Evolutionary conservation across 179 eudicot genomes (phyloP), one percentile per base, ranked within the genome.

Genomic region (Spinacia oleracea): DNA sequence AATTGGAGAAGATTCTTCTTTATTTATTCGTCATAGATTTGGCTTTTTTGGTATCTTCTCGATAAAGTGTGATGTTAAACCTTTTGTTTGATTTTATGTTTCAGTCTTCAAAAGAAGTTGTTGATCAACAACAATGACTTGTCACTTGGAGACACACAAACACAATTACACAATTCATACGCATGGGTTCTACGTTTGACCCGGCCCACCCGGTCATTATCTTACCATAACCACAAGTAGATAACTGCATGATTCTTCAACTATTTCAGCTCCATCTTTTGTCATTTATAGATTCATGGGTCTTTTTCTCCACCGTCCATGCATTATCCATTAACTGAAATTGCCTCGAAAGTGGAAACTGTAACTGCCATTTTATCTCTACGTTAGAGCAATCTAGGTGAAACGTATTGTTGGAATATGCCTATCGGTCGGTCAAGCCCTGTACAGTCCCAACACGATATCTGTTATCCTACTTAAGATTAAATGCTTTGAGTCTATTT

Each of bases 251-350:
- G 34, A 55, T 11, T 53, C 1, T 38, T 75, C 70, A 45, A 75
- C 70, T 42, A 42, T 62, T 21, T 9, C 12, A 40, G 35, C 42
- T 64, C n/a, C 40, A 31, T 40, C 18, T 35, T 67, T 42, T 43
- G 58, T 40, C 25, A 3, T 31, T 40, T 20, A 38, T 67, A 16
- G 18, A 16, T 42, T 60, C 21, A 27, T 16, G 60, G 70, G 69
- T 76, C 55, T 43, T 34, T 63, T 18, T 50, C 25, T 34, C 42
- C 66, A 77, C 80, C 80, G 80, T 21, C 80, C 80, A n/a, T n/a
- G n/a, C n/a, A 32, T 77, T 67, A 77, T 77, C 73, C 53, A 50
- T 55, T 53, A 68, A 25, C 64, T 77, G 80, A 67, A 68, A 77
- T 6, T 68, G 50, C 79, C 23, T 8, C 35, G n/a, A 66, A 77